Percentiles rank a stretch among this genome's conserved stretches.
These are phyloP conservation scores for Fusarium verrucosum DNA, from an alignment of 2,329 filamentous ascomycete species.

Conservation along the genomic window DNA sequence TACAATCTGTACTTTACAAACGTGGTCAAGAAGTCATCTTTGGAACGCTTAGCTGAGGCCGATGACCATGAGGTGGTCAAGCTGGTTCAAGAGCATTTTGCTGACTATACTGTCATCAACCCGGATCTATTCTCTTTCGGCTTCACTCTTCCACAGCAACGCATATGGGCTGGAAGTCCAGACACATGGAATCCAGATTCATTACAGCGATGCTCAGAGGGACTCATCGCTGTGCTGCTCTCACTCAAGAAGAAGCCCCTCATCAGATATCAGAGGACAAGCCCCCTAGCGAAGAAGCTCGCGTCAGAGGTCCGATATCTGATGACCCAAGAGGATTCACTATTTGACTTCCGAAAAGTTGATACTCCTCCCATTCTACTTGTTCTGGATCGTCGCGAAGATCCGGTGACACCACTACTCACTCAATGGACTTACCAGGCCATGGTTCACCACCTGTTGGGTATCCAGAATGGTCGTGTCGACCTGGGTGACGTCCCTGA, in stretches of 20 bases:
- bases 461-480: constrained; percentile 94
- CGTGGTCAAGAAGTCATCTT: constrained; percentile 92
- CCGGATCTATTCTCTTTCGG: constrained; percentile 89
- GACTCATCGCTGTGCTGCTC: constrained; percentile 82
- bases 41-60: constrained; percentile 93
- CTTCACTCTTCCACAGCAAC: constrained; percentile 74
- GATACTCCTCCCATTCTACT: constrained; percentile 95
- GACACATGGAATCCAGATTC: constrained; percentile 93
- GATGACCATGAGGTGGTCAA: constrained; percentile 98
- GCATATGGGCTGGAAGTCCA: constrained; percentile 82
- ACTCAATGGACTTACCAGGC: constrained; percentile 99
- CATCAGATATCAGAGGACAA: constrained; percentile 93
- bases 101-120: constrained; percentile 94
- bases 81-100: constrained; percentile 92
- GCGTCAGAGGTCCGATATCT: constrained; percentile 92
- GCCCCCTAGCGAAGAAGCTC: constrained; percentile 87
- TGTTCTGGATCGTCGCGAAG: constrained; percentile 89
- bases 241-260: constrained; percentile 96
- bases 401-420: constrained; percentile 91
- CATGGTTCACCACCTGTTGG: constrained; percentile 98
- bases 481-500: constrained; percentile 86
- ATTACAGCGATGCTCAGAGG: constrained; percentile 86
- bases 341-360: constrained; percentile 95
- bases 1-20: constrained; percentile 99
- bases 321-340: constrained; percentile 92